Evolutionary conservation across 768 basidiomycete species (phyloP), one percentile per base, ranked within the genome.

Genomic region (Rhizopogon rudus): DNA sequence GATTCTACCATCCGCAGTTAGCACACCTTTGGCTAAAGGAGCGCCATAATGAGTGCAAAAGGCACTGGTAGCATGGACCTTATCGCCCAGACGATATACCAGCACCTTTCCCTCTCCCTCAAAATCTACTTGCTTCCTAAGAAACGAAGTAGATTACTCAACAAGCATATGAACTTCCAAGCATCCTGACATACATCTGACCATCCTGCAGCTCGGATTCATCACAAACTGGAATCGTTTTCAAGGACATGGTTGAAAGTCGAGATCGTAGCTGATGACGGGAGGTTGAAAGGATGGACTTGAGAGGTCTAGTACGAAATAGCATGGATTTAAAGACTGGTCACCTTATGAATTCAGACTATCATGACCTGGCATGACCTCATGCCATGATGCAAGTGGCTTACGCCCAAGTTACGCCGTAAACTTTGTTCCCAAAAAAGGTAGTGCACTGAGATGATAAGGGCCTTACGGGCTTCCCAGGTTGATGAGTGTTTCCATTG

Each of bases 1-100:
- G 17, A 95, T 81, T 57, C 88, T 75, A 9, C 89, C 92, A 67
- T 89, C 87, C 35, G 86, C 78, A 7, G 86, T 81, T 53, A 93
- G 74, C 9, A 92, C 85, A 51, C 92, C 93, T 69, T 91, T 92
- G 5, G 77, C 83, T 2, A 95, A 77, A 1, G 92, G 91, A 3
- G 93, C 93, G 10, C 93, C 93, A 65, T 93, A 95, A 68, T 96
- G 93, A 2, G 92, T 94, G 71, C 93, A 96, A 70, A 82, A 88
- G 2, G 89, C 89, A 57, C 84, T 86, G 0, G 88, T 93, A 6
- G 91, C 89, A 60, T 88, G 77, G 1, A 92, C 73, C 60, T 86
- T 81, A 62, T 87, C 84, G 29, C 86, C 87, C 16, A 94, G 69
- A 50, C 86, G 84, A 52, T 87, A 87, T 10, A 94, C 68, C 10